Evolutionary conservation across 106 monocot species (phyloP), one percentile per base, ranked within the genome.

Genomic region (Dendrobium catenatum): DNA sequence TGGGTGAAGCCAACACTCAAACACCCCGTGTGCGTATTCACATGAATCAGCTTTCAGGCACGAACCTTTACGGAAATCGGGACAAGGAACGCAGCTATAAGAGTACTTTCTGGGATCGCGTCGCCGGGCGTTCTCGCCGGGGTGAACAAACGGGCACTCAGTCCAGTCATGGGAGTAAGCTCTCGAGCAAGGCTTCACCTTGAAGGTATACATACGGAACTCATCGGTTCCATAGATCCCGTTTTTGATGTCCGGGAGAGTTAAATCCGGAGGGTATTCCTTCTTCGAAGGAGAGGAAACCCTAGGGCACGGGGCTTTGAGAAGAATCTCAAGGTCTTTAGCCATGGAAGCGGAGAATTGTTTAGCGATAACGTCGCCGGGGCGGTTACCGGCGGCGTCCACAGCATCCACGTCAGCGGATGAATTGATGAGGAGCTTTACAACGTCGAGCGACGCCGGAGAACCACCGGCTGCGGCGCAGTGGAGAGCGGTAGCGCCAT

Each of bases 141-240:
- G 86, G 59, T 89, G 89, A 15, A 89, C 84, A 74, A 89, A 89
- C 1, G 86, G 84, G 79, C 89, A 89, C 83, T 83, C 86, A 0
- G 89, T 86, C 89, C 89, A 89, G 64, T 89, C 86, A 42, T 89
- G 89, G 5, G 89, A 85, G 55, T 86, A 86, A 4, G 84, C 84
- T 4, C 84, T 81, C 0, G 82, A 82, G 70, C 86, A 89, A 1
- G 86, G 89, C 51, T 84, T 81, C 27, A 89, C 84, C 82, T 86
- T 89, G 86, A 89, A 89, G 0, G 84, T 86, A 76, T 82, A 90
- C 87, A 87, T 90, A 27, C 77, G 1, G 54, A 77, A 77, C 51
- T 77, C 51, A 29, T 77, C 77, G 77, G 77, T 77, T 19, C 47
- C 31, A 31, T 77, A 77, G 29, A 55, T 55, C 41, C 51, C 77